Evolutionary conservation across 768 basidiomycete genomes (phyloP).

Genomic region (Tephrocybe sp.): DNA sequence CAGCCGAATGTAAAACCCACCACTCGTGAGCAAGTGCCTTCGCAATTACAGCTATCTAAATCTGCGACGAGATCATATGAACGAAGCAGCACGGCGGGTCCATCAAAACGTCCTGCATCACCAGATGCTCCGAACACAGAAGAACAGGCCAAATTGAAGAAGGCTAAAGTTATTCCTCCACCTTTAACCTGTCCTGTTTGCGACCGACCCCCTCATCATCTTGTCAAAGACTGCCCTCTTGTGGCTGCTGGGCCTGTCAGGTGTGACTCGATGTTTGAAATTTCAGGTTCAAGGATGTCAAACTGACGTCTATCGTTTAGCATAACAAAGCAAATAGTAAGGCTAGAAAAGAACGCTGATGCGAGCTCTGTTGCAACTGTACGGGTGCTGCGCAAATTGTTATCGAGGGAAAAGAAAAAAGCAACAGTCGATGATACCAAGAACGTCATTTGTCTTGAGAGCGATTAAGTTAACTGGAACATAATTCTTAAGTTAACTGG

Average conservation of each 20-base stretch:
- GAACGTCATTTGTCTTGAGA: slow-evolving; percentile 11
- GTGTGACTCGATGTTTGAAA: too few relatives aligned
- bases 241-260: slow-evolving; percentile 51
- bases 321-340: slow-evolving; percentile 39
- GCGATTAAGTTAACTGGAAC: slow-evolving; percentile 9
- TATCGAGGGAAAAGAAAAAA: slow-evolving; percentile 33
- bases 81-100: slow-evolving; percentile 12
- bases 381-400: slow-evolving; percentile 35
- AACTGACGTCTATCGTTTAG: slow-evolving; percentile 24
- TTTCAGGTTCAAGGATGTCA: neutral
- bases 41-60: neutral
- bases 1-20: neutral
- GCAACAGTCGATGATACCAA: slow-evolving; percentile 20
- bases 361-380: slow-evolving; percentile 33
- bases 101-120: slow-evolving; percentile 36
- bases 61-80: neutral
- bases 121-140: slow-evolving; percentile 18
- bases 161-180: slow-evolving; percentile 8
- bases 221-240: slow-evolving; percentile 54
- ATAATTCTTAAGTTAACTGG: neutral
- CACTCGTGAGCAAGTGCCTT: neutral
- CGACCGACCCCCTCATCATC: slow-evolving; percentile 29
- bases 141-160: slow-evolving; percentile 37
- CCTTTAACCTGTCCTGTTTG: slow-evolving; percentile 49
- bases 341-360: slow-evolving; percentile 41